These are phyloP conservation scores for Kalmanozyma brasiliensis DNA, from an alignment of 1,284 basidiomycete genomes.

Conservation along the genomic window DNA sequence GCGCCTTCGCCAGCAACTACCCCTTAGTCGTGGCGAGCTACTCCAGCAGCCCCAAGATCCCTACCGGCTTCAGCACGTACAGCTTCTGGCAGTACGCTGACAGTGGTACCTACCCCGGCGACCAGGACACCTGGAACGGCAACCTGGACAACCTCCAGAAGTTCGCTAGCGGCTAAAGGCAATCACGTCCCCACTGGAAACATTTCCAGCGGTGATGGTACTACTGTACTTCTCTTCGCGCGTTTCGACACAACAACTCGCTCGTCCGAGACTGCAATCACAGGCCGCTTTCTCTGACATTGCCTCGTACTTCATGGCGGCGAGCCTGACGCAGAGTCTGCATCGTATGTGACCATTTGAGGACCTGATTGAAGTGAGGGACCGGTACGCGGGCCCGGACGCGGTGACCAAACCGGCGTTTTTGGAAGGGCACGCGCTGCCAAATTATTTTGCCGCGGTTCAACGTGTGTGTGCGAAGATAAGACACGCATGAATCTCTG, in stretches of 20 bases:
- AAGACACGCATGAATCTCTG: constrained; percentile 2
- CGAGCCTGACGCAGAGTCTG: too few species aligned
- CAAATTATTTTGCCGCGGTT: constrained; percentile 7
- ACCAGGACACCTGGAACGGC: constrained; percentile 71
- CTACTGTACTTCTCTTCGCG: too few species aligned
- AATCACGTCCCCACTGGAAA: too few species aligned
- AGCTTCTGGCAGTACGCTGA: constrained; percentile 77
- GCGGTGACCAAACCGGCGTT: constrained; percentile 11
- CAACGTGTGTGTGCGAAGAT: constrained; percentile 4
- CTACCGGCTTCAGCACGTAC: constrained; percentile 64
- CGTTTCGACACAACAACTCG: too few species aligned
- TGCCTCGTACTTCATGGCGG: too few species aligned
- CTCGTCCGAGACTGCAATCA: too few species aligned
- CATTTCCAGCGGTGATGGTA: too few species aligned
- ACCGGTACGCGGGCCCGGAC: too few species aligned
- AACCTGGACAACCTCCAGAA: constrained; percentile 54
- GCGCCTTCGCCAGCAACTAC: constrained; percentile 70
- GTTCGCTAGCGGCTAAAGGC: constrained; percentile 27
- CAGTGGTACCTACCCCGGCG: constrained; percentile 72
- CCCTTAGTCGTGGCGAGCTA: constrained; percentile 76
- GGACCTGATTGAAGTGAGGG: too few species aligned
- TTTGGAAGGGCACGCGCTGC: not conserved
- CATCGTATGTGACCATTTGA: too few species aligned
- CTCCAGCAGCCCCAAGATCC: constrained; percentile 55
- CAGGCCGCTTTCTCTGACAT: too few species aligned